Evolutionary conservation across 306 rosid species (phyloP).

Genomic region (Carpinus viminea): DNA sequence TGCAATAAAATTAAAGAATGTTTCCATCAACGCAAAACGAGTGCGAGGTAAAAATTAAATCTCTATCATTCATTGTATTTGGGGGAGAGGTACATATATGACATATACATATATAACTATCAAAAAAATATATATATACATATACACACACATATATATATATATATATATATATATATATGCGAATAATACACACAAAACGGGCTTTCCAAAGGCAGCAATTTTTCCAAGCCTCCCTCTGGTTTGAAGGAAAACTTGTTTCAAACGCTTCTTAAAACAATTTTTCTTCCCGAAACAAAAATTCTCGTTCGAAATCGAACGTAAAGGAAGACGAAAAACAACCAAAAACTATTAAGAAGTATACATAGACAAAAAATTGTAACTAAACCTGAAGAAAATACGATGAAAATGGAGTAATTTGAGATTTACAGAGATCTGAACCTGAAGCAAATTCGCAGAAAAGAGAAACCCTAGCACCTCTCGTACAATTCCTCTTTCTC

Average conservation of each 20-base stretch:
- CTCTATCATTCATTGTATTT: not conserved
- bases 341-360: not conserved
- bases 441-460: conserved; percentile 11
- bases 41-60: not conserved
- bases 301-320: not conserved
- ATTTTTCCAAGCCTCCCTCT: not conserved
- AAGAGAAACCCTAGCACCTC: conserved; percentile 51
- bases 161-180: too few relatives aligned
- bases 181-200: not conserved
- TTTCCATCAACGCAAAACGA: not conserved
- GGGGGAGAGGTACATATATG: not conserved
- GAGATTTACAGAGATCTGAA: conserved; percentile 9
- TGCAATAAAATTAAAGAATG: not conserved
- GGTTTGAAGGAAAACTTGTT: not conserved
- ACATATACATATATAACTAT: too few relatives aligned
- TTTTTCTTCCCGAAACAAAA: not conserved
- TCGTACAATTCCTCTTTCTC: not conserved
- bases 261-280: not conserved
- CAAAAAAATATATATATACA: too few relatives aligned
- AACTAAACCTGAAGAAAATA: not conserved
- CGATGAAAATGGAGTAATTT: not conserved
- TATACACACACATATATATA: too few relatives aligned
- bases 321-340: not conserved
- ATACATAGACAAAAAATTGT: not conserved
- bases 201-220: not conserved